Evolutionary conservation across 2,329 filamentous ascomycete genomes (phyloP).

Genomic region (Calonectria pseudoturangicola): DNA sequence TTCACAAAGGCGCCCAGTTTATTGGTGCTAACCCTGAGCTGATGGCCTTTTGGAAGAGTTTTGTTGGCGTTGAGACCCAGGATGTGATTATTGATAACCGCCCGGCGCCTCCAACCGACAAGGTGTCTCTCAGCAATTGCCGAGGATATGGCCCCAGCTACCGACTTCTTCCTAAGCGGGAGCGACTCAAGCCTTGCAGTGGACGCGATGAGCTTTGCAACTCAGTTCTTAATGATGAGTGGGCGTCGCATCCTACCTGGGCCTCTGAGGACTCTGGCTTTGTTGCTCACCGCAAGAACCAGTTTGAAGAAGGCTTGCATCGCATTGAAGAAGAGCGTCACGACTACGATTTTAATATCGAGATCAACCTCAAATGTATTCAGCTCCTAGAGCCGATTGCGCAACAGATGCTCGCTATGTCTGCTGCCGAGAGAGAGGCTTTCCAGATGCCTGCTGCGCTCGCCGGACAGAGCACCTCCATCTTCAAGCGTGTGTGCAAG

Average conservation of each 20-base stretch:
- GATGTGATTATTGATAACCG: constrained; percentile 88
- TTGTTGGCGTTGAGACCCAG: constrained; percentile 85
- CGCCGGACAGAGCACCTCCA: constrained; percentile 94
- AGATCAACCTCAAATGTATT: constrained; percentile 94
- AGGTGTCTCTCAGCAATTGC: constrained; percentile 96
- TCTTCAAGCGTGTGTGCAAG: constrained; percentile 97
- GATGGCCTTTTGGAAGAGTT: constrained; percentile 90
- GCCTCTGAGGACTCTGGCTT: constrained; percentile 98
- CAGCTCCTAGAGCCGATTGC: constrained; percentile 96
- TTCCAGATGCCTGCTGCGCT: constrained; percentile 90
- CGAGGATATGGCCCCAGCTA: constrained; percentile 97
- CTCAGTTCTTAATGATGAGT: constrained; percentile 95
- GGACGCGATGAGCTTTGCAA: constrained; percentile 96
- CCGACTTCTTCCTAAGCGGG: constrained; percentile 90
- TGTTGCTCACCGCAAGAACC: constrained; percentile 97
- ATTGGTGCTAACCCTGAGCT: constrained; percentile 92
- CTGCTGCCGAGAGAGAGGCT: constrained; percentile 79
- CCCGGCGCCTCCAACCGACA: constrained; percentile 83
- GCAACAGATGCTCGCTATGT: constrained; percentile 90
- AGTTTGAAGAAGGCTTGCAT: constrained; percentile 94
- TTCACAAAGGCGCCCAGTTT: constrained; percentile 88
- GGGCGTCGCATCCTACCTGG: constrained; percentile 99
- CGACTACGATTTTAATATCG: constrained; percentile 99
- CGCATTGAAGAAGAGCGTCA: constrained; percentile 98
- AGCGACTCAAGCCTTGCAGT: constrained; percentile 92